Percentiles rank a stretch among this genome's conserved stretches.
Evolutionary conservation across 2,329 filamentous ascomycete genomes (phyloP).

Genomic region (Monilinia aucupariae): DNA sequence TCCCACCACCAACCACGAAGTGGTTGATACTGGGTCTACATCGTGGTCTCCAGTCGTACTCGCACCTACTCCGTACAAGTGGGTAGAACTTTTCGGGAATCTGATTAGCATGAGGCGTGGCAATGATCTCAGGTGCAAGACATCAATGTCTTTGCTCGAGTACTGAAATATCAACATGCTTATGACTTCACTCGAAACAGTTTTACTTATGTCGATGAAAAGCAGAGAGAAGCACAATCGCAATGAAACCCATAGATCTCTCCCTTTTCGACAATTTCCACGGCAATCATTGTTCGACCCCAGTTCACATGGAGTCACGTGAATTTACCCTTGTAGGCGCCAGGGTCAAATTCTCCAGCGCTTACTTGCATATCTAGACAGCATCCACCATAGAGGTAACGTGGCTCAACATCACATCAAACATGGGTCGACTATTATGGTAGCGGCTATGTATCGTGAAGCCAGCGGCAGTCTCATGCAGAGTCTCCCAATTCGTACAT

Average conservation of each 20-base stretch:
- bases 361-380: conserved; percentile 14
- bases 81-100: conserved; percentile 3
- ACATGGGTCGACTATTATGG: conserved; percentile 13
- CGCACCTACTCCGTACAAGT: not conserved
- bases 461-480: conserved; percentile 18
- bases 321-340: conserved; percentile 9
- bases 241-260: not conserved
- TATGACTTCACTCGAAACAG: not conserved
- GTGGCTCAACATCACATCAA: conserved; percentile 18
- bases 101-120: not conserved
- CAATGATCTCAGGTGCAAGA: not conserved
- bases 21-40: not conserved
- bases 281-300: not conserved
- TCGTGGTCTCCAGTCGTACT: not conserved
- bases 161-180: not conserved
- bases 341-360: conserved; percentile 14
- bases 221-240: not conserved
- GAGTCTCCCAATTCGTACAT: conserved; percentile 9
- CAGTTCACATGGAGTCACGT: conserved; percentile 1
- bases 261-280: not conserved
- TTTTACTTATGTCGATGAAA: not conserved
- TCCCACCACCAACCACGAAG: not conserved
- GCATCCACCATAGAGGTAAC: conserved; percentile 14
- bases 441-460: conserved; percentile 15
- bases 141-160: not conserved